A percentile compares a stretch with the other conserved stretches of the same genome.
Evolutionary conservation across 257 asterid species (phyloP).

Genomic region (Solanum chilense): DNA sequence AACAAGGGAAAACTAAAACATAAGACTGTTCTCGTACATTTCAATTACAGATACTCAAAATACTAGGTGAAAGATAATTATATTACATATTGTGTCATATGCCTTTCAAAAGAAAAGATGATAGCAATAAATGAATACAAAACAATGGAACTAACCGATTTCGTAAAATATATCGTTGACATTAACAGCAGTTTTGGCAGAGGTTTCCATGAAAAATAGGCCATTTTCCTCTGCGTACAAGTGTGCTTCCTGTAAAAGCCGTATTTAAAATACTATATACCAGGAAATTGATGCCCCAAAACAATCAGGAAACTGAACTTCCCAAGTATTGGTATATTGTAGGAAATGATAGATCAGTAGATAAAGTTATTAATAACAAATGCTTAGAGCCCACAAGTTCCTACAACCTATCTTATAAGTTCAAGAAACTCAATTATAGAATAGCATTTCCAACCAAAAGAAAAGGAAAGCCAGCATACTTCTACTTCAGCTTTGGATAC

Average conservation of each 20-base stretch:
- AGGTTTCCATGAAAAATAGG: slow-evolving; percentile 67
- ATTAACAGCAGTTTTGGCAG: slow-evolving; percentile 71
- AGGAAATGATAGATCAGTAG: background rate
- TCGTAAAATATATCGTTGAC: slow-evolving; percentile 65
- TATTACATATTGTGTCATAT: background rate
- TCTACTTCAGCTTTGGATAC: background rate
- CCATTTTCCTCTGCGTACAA: slow-evolving; percentile 66
- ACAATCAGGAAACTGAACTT: background rate
- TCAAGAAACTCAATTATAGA: background rate
- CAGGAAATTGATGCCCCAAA: background rate
- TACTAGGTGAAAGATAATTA: background rate
- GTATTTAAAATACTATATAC: background rate
- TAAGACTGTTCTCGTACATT: background rate
- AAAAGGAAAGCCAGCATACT: background rate
- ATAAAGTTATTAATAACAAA: background rate
- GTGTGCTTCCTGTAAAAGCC: slow-evolving; percentile 46
- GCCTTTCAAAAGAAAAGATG: background rate
- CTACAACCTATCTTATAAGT: background rate
- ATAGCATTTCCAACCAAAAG: background rate
- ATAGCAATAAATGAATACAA: background rate
- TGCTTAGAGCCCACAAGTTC: background rate
- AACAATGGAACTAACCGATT: slow-evolving; percentile 28
- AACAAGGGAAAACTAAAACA: background rate
- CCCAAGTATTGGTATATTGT: background rate
- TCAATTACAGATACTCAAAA: background rate